Evolutionary conservation across 1,284 basidiomycete genomes (phyloP).

Genomic region (Ustilago shanxiensis): DNA sequence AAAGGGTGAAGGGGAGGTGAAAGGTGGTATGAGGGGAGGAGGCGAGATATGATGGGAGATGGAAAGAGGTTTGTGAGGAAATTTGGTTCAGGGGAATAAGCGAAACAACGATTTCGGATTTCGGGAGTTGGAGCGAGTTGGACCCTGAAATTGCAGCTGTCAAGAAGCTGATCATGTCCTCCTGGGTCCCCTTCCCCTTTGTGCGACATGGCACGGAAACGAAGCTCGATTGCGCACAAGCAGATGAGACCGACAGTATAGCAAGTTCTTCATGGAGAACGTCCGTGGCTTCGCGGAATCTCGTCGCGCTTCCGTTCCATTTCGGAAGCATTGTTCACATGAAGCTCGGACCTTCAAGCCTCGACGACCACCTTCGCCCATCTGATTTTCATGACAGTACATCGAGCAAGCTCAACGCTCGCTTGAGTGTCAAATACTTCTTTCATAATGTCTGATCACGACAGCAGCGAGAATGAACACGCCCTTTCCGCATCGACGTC

Average conservation of each 20-base stretch:
- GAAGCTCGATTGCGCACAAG: not conserved
- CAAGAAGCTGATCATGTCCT: slow-evolving; percentile 4
- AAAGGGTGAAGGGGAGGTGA: not conserved
- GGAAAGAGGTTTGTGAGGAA: not conserved
- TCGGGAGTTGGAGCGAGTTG: slow-evolving; percentile 17
- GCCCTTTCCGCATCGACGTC: slow-evolving; percentile 15
- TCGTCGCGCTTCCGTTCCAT: not conserved
- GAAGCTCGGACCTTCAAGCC: slow-evolving; percentile 7
- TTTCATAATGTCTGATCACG: not conserved
- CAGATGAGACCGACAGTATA: no score
- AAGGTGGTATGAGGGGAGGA: not conserved
- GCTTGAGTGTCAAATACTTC: no score
- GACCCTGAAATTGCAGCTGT: slow-evolving; percentile 33
- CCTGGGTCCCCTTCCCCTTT: slow-evolving; percentile 6
- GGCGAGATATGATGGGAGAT: not conserved
- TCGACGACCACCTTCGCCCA: no score
- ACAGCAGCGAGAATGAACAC: not conserved
- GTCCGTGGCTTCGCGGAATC: no score
- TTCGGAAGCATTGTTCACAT: not conserved
- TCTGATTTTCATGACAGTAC: no score
- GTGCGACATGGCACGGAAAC: slow-evolving; percentile 11
- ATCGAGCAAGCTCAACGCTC: no score
- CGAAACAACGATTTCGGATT: slow-evolving; percentile 13
- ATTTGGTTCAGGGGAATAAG: not conserved
- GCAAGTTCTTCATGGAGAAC: no score